Base-by-base conservation (phyloP, 225 moss, liverwort and hornwort species). In the Pseudisothecium myosuroides region DNA sequence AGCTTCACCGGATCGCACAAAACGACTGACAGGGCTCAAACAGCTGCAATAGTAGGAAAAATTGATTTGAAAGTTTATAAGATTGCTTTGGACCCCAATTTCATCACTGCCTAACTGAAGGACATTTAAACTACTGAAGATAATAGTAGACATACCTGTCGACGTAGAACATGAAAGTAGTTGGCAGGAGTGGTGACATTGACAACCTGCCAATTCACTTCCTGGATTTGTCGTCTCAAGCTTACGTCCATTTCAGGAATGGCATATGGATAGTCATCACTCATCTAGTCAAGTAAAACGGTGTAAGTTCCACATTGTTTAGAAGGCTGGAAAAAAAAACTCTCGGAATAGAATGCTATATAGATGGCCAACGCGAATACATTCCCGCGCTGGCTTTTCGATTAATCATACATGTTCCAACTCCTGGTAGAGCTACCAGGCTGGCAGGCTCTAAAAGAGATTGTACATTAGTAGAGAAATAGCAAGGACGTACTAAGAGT, bases 121-220 rank as follows among this genome's bases (percentile, higher is more conserved):
- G 39, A 28, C 31, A 52, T 75, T 55, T 68, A 41, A 49, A 65
- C 63, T 56, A 45, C 59, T 59, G n/a, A 73, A 80, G 59, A 68
- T 59, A 71, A 59, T 37, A 58, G 62, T 52, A 43, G 39, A 55
- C 91, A 85, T 76, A 94, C 98, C 96, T 99, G 98, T 39, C 98
- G 98, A 88, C 98, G 96, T 65, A 99, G 93, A 86, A 99, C 95
- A 86, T 99, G 98, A 82, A 99, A 99, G 82, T 99, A 99, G 85
- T 99, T 99, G 55, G 98, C 98, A 80, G 98, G 98, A 74, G 98
- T 99, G 65, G 98, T 99, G 59, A 97, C 94, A 89, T 99, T 99
- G 87, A 96, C 97, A 86, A 99, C 98, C 76, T 96, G 96, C 98
- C 98, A 99, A 78, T 99, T 99, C 88, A 97, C 96, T 89, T 99